A percentile compares a stretch with the other conserved stretches of the same genome.
Evolutionary conservation across 176 grass and related monocot genomes (phyloP).

Genomic region (Phragmites australis): DNA sequence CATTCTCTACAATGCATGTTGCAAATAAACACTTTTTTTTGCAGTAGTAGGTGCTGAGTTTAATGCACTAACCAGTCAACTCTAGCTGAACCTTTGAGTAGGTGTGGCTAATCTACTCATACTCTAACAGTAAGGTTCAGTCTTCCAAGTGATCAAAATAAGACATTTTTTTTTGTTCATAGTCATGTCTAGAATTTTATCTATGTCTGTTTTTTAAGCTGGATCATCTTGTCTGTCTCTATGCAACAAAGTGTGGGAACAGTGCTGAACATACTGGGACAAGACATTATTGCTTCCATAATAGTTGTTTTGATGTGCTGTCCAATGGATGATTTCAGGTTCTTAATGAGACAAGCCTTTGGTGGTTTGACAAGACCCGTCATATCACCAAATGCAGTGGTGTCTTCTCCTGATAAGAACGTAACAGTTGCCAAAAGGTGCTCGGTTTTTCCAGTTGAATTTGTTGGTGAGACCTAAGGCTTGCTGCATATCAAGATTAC

Average conservation of each 20-base stretch:
- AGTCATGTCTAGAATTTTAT: background rate
- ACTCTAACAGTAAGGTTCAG: background rate
- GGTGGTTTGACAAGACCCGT: conserved; percentile 80
- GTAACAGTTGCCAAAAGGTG: conserved; percentile 94
- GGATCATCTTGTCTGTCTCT: background rate
- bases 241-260: background rate
- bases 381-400: conserved; percentile 95
- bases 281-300: background rate
- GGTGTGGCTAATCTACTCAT: background rate
- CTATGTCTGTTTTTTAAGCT: background rate
- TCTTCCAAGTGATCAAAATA: background rate
- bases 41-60: background rate
- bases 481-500: conserved; percentile 27
- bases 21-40: background rate
- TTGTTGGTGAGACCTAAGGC: conserved; percentile 79
- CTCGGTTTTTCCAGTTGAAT: conserved; percentile 97
- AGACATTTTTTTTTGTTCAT: background rate
- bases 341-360: conserved; percentile 93
- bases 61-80: background rate
- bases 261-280: background rate
- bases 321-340: conserved; percentile 51
- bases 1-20: background rate
- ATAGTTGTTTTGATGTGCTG: background rate
- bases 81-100: no score
- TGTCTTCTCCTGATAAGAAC: conserved; percentile 86